Percentiles rank a stretch among this genome's conserved stretches.
phyloP scores from a whole-genome alignment of 805 yeast species.

The Cyberlindnera americana region DNA sequence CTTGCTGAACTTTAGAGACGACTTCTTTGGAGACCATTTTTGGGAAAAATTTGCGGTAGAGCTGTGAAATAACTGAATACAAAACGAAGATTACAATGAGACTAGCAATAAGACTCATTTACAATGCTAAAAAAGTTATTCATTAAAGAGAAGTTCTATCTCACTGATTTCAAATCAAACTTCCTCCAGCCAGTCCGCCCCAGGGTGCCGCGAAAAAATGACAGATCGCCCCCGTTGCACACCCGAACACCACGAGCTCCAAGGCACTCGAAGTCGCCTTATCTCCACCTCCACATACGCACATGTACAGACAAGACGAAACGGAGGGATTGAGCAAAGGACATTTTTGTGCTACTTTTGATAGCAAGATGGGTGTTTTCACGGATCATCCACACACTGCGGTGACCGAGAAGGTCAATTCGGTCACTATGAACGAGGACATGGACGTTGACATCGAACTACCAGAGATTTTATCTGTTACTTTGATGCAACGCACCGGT shows the following conservation, averaged over 20 bases:
- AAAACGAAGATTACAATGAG: background rate
- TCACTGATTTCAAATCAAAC: too few relatives aligned
- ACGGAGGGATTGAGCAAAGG: too few relatives aligned
- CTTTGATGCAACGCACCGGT: conserved; percentile 36
- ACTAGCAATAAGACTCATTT: conserved; percentile 1
- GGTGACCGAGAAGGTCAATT: conserved; percentile 60
- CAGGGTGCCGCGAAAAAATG: too few relatives aligned
- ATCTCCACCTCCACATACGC: background rate
- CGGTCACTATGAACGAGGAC: conserved; percentile 35
- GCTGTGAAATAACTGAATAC: conserved; percentile 1
- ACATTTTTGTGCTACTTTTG: too few relatives aligned
- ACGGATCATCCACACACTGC: conserved; percentile 66
- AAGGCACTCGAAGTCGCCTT: background rate
- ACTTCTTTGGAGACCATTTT: conserved; percentile 59
- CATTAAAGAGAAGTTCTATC: too few relatives aligned
- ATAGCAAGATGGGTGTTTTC: conserved; percentile 44
- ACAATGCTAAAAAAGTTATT: background rate
- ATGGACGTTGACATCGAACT: conserved; percentile 34
- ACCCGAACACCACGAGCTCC: too few relatives aligned
- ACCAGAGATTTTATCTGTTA: conserved; percentile 31
- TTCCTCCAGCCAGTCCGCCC: too few relatives aligned
- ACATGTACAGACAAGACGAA: background rate
- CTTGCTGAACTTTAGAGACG: conserved; percentile 52
- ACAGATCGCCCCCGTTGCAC: too few relatives aligned
- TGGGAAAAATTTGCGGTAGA: conserved; percentile 10